phyloP scores from a whole-genome alignment of 176 grass and related monocot genomes.

The maize (Zea mays) region DNA sequence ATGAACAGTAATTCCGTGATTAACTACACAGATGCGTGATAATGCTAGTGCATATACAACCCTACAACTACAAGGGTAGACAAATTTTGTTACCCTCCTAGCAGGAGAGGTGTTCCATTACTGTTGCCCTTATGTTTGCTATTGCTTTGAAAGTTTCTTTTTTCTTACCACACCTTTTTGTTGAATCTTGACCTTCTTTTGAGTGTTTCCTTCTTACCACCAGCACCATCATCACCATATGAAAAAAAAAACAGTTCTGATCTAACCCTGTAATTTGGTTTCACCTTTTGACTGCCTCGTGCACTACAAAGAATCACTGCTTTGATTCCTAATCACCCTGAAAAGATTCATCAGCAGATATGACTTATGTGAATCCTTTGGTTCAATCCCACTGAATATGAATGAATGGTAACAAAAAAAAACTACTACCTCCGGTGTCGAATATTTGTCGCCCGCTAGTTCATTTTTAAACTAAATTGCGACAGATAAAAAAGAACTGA shows the following conservation, averaged over 20 bases:
- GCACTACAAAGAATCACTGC: not conserved
- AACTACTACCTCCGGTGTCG: too few relatives aligned
- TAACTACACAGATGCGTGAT: not conserved
- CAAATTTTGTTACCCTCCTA: not conserved
- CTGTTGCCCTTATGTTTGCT: not conserved
- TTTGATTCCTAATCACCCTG: not conserved
- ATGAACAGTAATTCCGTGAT: not conserved
- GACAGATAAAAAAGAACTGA: too few relatives aligned
- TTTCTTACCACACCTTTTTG: not conserved
- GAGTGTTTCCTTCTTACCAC: not conserved
- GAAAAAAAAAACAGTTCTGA: not conserved
- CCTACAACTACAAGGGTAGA: not conserved
- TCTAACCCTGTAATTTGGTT: slow-evolving; percentile 5
- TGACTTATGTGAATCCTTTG: not conserved
- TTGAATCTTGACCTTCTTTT: slow-evolving; percentile 8
- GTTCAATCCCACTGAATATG: not conserved
- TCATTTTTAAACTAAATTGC: too few relatives aligned
- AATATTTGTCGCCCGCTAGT: too few relatives aligned
- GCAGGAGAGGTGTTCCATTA: not conserved
- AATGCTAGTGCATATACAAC: not conserved
- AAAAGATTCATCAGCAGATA: slow-evolving; percentile 27
- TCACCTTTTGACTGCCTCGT: slow-evolving; percentile 15
- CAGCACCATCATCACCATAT: not conserved
- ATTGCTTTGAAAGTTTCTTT: not conserved
- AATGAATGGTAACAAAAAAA: not conserved